Evolutionary conservation across 169 alveolate genomes (phyloP), one percentile per base, ranked within the genome.

Genomic region (Plasmodium inui): DNA sequence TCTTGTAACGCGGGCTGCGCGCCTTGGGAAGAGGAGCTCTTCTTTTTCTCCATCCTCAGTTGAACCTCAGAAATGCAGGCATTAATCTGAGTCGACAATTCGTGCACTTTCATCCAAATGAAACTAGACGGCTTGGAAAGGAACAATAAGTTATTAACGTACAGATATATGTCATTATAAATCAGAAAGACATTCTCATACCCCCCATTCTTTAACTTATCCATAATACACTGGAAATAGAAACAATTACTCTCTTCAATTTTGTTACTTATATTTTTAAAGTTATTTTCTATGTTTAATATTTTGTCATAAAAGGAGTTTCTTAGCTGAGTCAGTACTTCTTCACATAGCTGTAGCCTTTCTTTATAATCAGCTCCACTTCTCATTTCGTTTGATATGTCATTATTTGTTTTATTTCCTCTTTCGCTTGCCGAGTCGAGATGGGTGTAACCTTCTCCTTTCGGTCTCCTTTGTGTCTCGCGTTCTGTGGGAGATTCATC

Each of bases 51-150:
- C 80, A 80, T 84, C 70, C 82, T 72, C 26, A 70, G 93, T 10
- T 93, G 94, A 32, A 88, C 32, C 39, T 76, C 72, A 0, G 28
- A 78, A 53, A 88, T 78, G n/a, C 83, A 57, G 44, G 41, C 67
- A 4, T 88, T 57, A 53, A 88, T 32, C 78, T 88, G 94, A 6
- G 50, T 39, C 0, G 88, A 79, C 14, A 88, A 14, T 44, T 88
- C 94, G n/a, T 88, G 94, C 44, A 88, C 41, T 22, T 78, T 88
- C 94, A 88, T 88, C 94, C 94, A 88, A 26, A 61, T 88, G 44
- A 78, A 78, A 28, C 94, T 88, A 5, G 94, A 88, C 22, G 94
- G 94, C 30, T 88, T 88, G 10, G 94, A 88, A 12, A 88, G n/a
- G 81, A 34, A 88, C 37, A 88, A 67, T 28, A 88, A 88, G 26